These are phyloP conservation scores for Chaetomium cochliodes DNA, from an alignment of 495 filamentous ascomycete genomes.

Conservation along the genomic window DNA sequence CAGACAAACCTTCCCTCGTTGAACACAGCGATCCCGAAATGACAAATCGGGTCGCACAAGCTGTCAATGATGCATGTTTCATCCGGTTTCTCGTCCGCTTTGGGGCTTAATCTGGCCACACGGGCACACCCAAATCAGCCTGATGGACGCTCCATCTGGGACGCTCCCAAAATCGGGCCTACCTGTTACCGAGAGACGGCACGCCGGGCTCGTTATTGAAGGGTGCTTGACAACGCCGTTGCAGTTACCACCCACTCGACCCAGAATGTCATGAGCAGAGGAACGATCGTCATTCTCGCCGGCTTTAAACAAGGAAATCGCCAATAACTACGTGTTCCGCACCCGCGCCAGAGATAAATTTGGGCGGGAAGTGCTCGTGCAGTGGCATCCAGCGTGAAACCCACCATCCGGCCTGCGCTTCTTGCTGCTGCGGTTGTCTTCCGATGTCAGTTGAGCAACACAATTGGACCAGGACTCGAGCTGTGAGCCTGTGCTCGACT, in stretches of 20 bases:
- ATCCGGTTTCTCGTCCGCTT: background rate
- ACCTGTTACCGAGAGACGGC: background rate
- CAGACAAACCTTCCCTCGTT: too few species aligned
- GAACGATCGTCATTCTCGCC: background rate
- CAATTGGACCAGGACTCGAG: background rate
- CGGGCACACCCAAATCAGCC: background rate
- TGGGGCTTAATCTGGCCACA: background rate
- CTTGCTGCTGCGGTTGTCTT: background rate
- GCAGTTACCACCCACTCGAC: background rate
- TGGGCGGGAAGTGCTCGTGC: background rate
- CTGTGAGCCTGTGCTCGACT: too few species aligned
- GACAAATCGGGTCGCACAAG: background rate
- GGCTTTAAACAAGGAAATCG: background rate
- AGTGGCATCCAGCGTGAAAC: background rate
- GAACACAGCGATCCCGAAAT: background rate
- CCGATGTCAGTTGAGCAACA: background rate
- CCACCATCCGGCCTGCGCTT: background rate
- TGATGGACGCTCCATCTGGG: constrained; percentile 7
- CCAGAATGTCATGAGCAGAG: background rate
- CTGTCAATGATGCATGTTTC: constrained; percentile 2
- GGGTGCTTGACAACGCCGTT: background rate
- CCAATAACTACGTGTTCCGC: background rate
- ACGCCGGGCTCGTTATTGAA: background rate
- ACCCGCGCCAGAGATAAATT: background rate
- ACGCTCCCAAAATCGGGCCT: constrained; percentile 9